Evolutionary conservation across 768 basidiomycete genomes (phyloP), one percentile per base, ranked within the genome.

Genomic region (Pseudohyphozyma bogoriensis): DNA sequence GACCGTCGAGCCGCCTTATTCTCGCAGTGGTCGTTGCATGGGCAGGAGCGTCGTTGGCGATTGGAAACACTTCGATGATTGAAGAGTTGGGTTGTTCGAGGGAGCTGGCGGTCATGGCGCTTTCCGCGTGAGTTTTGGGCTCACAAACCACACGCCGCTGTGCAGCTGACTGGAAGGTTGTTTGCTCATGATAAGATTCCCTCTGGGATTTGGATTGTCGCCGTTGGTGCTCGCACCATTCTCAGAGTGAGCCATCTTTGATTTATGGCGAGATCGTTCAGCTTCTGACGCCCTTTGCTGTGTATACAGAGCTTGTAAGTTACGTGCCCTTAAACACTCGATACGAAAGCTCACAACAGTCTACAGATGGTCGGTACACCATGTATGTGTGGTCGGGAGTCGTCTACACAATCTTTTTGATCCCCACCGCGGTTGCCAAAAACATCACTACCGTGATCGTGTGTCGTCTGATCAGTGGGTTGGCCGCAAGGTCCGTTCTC

Each of bases 371-470:
- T 2, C 26, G 9, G 16, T 29, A 47, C 16, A n/a, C 46, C 24
- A 67, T 73, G 35, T 76, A 74, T 59, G 46, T 72, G 49, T 55
- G 59, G 3, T 70, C 73, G 4, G 65, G 59, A 8, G 7, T 70
- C 39, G 22, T 72, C 22, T 73, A 55, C 39, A 42, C 57, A 22
- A 33, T 63, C 37, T 65, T 68, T 54, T 56, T 67, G 51, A 49
- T 69, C 1, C 60, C 59, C 2, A 47, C 59, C 55, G 73, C 74
- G 2, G 49, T 68, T 35, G 73, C 70, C 1, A 66, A 71, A 49
- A 75, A 73, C 55, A 70, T 75, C 26, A 62, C 67, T 5, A 73
- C 74, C 9, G 63, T 77, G 31, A 62, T 76, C 35, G 65, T 74
- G 6, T 66, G 66, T 16, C 69, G 75, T 0, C 71, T 76, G 56